Conservation (phyloP, 1,284 basidiomycete genomes). For the Moniliella sp. region DNA sequence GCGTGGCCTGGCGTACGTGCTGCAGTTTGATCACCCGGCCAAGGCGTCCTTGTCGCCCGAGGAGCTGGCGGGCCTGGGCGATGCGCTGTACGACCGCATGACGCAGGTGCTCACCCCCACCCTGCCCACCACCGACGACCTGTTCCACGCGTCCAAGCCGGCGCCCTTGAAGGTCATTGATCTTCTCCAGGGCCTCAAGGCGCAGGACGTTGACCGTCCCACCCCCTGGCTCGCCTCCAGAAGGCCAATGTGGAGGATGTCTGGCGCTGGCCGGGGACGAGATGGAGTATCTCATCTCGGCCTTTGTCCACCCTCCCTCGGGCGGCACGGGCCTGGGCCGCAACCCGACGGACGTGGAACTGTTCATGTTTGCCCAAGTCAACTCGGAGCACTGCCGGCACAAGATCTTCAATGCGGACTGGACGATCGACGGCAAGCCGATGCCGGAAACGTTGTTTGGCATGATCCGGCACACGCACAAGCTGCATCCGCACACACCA, state of each 20-base stretch:
- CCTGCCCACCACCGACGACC: slow-evolving; percentile 39
- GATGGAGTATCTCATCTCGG: slow-evolving; percentile 74
- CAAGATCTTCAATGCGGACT: slow-evolving; percentile 97
- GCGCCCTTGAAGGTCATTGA: slow-evolving; percentile 51
- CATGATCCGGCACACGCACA: slow-evolving; percentile 95
- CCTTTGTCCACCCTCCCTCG: slow-evolving; percentile 64
- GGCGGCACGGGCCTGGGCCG: slow-evolving; percentile 25
- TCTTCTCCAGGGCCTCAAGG: slow-evolving; percentile 33
- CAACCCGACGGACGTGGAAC: slow-evolving; percentile 62
- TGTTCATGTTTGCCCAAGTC: slow-evolving; percentile 99
- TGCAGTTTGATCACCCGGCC: slow-evolving; percentile 40
- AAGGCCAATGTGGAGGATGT: slow-evolving; percentile 65
- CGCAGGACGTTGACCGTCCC: slow-evolving; percentile 10
- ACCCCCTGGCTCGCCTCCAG: slow-evolving; percentile 38
- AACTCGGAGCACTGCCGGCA: slow-evolving; percentile 98
- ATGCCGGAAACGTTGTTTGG: slow-evolving; percentile 65
- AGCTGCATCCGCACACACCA: slow-evolving; percentile 45
- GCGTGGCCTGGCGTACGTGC: too few species aligned
- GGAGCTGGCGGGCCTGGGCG: slow-evolving; percentile 2
- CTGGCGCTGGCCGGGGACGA: slow-evolving; percentile 71
- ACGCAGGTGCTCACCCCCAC: background rate
- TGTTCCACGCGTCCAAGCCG: slow-evolving; percentile 54
- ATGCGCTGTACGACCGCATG: background rate
- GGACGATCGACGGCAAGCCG: slow-evolving; percentile 60
- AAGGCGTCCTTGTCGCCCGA: slow-evolving; percentile 5